Base-by-base conservation (phyloP, 2,329 filamentous ascomycete species). In the Cyclaneusma minus region DNA sequence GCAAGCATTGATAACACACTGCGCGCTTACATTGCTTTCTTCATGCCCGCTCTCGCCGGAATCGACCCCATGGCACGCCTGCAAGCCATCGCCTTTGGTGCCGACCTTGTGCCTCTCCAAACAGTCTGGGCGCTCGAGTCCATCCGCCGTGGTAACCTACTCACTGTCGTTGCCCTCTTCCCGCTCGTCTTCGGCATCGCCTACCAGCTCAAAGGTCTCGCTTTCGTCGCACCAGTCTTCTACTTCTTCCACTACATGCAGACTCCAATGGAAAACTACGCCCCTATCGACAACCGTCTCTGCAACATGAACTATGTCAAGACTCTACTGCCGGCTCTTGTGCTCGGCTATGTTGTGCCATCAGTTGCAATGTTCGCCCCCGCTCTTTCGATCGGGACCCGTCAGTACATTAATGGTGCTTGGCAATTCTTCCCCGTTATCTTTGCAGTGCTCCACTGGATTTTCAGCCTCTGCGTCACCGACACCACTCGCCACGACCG, bases 201-300 rank as follows among this genome's bases (percentile, higher is more conserved):
- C 3, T 43, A 33, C 20, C 45, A 51, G 24, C 22, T 41, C 9
- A 34, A 39, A 13, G 45, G 49, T 4, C 35, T 48, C 9, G 51
- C 43, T 7, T 33, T 47, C 16, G 28, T 49, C 2, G 44, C 42
- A 2, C 49, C 51, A 3, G 24, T 52, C 12, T 55, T 48, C 38
- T 53, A 41, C 33, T 53, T 50, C 33, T 33, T 52, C 19, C 47
- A 52, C 28, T 54, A 50, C 25, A 29, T 51, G 4, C 40, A 41
- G 25, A 42, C 41, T 13, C 42, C 47, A 6, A 32, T 50, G n/a
- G 42, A 45, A n/a, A 45, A 42, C 5, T 52, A 47, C 29, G 35
- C 42, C 3, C 39, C 45, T 4, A 32, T 39, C 6, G 50, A 55
- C 24, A 45, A 44, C 22, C 39, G 51, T 16, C 29, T 52, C 11